These are phyloP conservation scores for Lophiostoma macrostomum DNA, from an alignment of 495 filamentous ascomycete species.

Conservation along the genomic window DNA sequence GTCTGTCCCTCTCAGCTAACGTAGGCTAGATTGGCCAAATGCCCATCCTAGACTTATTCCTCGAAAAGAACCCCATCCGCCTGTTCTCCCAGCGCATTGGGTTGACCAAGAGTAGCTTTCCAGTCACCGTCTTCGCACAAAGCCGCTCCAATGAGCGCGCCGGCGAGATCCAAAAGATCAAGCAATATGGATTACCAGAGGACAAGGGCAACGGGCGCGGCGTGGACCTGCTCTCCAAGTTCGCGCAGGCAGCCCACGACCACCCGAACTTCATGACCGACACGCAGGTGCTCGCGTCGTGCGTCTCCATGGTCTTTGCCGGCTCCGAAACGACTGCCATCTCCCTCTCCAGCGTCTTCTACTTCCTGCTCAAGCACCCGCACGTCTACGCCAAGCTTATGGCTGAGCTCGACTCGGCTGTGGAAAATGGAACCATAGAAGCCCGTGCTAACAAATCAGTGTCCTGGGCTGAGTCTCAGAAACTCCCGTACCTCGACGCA, in stretches of 20 bases:
- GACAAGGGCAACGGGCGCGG: conserved; percentile 38
- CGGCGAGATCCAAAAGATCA: conserved; percentile 44
- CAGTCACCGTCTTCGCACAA: conserved; percentile 60
- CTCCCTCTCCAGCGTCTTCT: conserved; percentile 42
- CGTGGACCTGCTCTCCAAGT: conserved; percentile 48
- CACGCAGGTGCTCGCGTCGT: conserved; percentile 61
- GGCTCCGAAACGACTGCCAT: conserved; percentile 47
- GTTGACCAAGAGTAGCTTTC: conserved; percentile 55
- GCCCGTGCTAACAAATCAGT: conserved; percentile 36
- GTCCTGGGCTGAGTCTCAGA: conserved; percentile 46
- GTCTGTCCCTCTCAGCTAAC: background rate
- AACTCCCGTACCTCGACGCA: conserved; percentile 62
- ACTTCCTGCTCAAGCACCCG: conserved; percentile 42
- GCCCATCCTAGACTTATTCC: conserved; percentile 49
- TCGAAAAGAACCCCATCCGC: conserved; percentile 52
- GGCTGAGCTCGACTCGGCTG: conserved; percentile 42
- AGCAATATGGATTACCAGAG: conserved; percentile 34
- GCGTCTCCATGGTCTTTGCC: conserved; percentile 58
- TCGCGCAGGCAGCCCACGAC: conserved; percentile 47
- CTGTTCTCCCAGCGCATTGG: conserved; percentile 41
- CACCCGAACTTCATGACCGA: conserved; percentile 64
- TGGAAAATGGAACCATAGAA: conserved; percentile 37
- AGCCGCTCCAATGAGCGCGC: conserved; percentile 55
- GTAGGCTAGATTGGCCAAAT: conserved; percentile 46
- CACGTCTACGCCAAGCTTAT: conserved; percentile 41